Base-by-base conservation (phyloP, 2,329 filamentous ascomycete genomes). In the Bipolaris zeicola region DNA sequence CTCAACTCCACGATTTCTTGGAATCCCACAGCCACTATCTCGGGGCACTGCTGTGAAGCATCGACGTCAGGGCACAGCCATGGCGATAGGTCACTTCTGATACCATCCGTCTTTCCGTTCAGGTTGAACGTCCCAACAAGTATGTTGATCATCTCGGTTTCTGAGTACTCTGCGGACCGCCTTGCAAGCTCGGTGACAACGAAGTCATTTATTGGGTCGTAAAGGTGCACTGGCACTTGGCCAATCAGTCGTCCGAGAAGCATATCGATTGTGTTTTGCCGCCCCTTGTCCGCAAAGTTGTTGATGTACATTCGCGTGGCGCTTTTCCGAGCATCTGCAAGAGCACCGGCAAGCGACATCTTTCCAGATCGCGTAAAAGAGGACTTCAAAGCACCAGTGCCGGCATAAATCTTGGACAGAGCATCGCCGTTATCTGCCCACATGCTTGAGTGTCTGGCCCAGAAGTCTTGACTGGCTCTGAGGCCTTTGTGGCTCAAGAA, bases 341-440 rank as follows among this genome's bases (percentile, higher is more conserved):
- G 86, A 10, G 93, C 91, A 26, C 95, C 95, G 1, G 93, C 91
- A 22, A 98, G 77, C 10, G 93, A 96, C 91, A 96, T 97, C 77
- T 97, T 98, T 33, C 95, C 95, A 70, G 90, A 88, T 54, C 95
- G 85, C 1, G 95, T 99, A 67, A 96, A 98, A 0, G 93, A 97
- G 2, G 92, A 93, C 75, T 98, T 99, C 42, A 99, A 80, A 14
- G 95, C 95, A 4, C 95, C 95, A 3, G 95, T 99, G 22, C 95
- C 95, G 7, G 95, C 95, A 73, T 99, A 99, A 24, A 97, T 98
- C 70, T 92, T 91, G 11, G 93, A 97, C 45, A 99, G 78, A 5
- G 90, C 89, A 78, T 99, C 95, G 20, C 95, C 95, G 71, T 97
- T 98, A 76, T 99, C 95, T 33, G 95, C 95, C 95, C 95, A 99